These are phyloP conservation scores for Pleurotus ostreatus DNA, from an alignment of 768 basidiomycete species.

Conservation along the genomic window DNA sequence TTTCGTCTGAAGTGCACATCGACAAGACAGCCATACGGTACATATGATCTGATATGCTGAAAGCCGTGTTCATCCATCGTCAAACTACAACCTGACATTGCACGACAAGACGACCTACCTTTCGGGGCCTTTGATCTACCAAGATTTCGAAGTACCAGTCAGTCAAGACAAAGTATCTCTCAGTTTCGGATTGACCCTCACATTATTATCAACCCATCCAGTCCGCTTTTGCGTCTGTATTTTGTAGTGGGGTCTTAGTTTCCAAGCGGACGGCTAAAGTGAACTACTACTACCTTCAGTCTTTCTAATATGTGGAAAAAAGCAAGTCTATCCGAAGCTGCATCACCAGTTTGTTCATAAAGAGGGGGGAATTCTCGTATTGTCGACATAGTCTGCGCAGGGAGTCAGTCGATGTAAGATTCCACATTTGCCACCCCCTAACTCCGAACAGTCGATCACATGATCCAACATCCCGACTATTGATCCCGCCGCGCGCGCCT, in stretches of 20 bases:
- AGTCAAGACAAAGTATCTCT: not conserved
- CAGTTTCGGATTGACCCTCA: conserved; percentile 25
- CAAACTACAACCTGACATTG: too few relatives aligned
- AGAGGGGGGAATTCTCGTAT: conserved; percentile 56
- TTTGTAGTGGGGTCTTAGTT: not conserved
- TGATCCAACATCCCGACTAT: too few relatives aligned
- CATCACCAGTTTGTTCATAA: conserved; percentile 51
- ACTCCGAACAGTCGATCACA: too few relatives aligned
- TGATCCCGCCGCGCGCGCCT: too few relatives aligned
- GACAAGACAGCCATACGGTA: conserved; percentile 94
- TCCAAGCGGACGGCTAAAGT: not conserved
- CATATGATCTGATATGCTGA: conserved; percentile 94
- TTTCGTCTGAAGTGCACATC: conserved; percentile 77
- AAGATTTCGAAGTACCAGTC: not conserved
- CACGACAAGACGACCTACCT: conserved; percentile 41
- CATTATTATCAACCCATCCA: conserved; percentile 88
- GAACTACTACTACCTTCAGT: conserved; percentile 59
- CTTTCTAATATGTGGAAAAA: conserved; percentile 89
- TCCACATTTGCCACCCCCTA: too few relatives aligned
- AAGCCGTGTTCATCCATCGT: not conserved
- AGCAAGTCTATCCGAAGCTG: conserved; percentile 66
- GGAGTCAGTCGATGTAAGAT: not conserved
- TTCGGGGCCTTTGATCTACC: conserved; percentile 77
- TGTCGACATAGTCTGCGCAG: not conserved
- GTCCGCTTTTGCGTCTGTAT: conserved; percentile 89